Evolutionary conservation across 1,284 basidiomycete genomes (phyloP).

Genomic region (Ustilago xerochloae): DNA sequence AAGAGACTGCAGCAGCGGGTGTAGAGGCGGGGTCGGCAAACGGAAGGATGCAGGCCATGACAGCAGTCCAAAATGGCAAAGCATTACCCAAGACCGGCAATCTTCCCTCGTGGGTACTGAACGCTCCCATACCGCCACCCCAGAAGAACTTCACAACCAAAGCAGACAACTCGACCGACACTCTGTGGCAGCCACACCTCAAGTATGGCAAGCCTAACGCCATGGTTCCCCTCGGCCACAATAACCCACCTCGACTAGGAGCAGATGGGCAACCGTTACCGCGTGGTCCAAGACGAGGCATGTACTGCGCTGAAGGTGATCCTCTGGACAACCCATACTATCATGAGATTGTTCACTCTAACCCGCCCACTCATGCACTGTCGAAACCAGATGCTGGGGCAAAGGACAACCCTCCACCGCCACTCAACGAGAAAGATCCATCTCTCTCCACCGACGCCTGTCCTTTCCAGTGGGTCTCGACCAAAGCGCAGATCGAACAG

Average conservation of each 20-base stretch:
- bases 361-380: conserved; percentile 66
- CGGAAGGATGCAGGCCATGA: conserved; percentile 19
- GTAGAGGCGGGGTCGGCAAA: neutral
- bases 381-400: conserved; percentile 24
- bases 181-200: conserved; percentile 52
- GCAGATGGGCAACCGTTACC: conserved; percentile 20
- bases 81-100: conserved; percentile 48
- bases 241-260: conserved; percentile 15
- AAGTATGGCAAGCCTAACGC: conserved; percentile 65
- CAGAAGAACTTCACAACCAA: conserved; percentile 60
- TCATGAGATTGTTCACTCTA: conserved; percentile 57
- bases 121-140: conserved; percentile 62
- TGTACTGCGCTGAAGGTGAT: conserved; percentile 65
- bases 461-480: conserved; percentile 81
- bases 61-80: conserved; percentile 34
- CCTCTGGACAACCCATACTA: conserved; percentile 63
- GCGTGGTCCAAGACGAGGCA: conserved; percentile 48
- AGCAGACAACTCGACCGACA: conserved; percentile 57
- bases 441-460: conserved; percentile 75
- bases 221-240: conserved; percentile 49
- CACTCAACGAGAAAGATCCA: conserved; percentile 53
- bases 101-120: conserved; percentile 55
- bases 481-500: conserved; percentile 72
- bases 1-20: neutral
- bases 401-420: conserved; percentile 45